phyloP scores from a whole-genome alignment of 2,329 filamentous ascomycete species.

The Coleophoma cylindrospora region DNA sequence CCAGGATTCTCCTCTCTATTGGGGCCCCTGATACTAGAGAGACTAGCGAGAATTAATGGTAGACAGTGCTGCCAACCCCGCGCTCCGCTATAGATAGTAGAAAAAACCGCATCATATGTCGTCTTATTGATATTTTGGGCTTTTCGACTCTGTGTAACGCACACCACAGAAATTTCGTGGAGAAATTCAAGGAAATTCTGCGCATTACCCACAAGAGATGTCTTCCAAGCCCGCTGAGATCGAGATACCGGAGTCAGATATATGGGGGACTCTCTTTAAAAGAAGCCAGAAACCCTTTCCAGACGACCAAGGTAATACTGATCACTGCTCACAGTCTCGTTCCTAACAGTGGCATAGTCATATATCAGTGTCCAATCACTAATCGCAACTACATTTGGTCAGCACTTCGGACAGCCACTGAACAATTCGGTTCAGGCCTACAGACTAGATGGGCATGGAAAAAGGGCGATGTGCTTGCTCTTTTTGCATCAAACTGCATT shows the following conservation, averaged over 20 bases:
- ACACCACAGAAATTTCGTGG: no score
- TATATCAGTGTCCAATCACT: neutral
- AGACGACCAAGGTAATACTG: neutral
- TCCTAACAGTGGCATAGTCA: neutral
- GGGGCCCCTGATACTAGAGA: neutral
- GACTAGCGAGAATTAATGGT: neutral
- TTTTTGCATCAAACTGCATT: conserved; percentile 79
- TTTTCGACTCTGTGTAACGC: no score
- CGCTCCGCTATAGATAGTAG: neutral
- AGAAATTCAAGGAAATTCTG: no score
- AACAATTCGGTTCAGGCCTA: conserved; percentile 68
- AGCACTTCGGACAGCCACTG: neutral
- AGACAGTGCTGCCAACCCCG: neutral
- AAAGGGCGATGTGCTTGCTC: conserved; percentile 72
- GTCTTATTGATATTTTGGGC: no score
- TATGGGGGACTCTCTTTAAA: neutral
- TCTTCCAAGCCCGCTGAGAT: neutral
- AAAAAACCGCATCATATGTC: no score
- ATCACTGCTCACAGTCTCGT: no score
- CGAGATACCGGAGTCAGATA: neutral
- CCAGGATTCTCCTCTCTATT: no score
- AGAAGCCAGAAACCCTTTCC: neutral
- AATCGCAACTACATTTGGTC: neutral
- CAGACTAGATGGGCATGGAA: conserved; percentile 67
- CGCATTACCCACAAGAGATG: neutral